phyloP scores from a whole-genome alignment of 225 moss, liverwort and hornwort species.

The Pleurozium schreberi region DNA sequence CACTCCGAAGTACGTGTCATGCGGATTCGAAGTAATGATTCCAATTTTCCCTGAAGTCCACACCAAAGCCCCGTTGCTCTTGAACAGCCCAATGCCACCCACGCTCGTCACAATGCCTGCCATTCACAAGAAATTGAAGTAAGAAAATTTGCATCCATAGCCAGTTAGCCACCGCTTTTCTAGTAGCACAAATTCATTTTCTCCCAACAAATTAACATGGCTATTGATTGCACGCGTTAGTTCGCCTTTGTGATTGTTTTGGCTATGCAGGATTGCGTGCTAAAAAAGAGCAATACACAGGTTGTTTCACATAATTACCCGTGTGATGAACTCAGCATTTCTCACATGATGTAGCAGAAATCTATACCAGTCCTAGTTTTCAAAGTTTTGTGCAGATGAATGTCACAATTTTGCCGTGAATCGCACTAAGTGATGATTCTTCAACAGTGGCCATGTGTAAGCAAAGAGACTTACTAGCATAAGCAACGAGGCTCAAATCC shows the following conservation, averaged over 20 bases:
- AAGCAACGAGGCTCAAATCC: conserved; percentile 8
- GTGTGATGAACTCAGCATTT: background rate
- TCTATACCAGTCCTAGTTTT: background rate
- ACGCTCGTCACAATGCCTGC: conserved; percentile 7
- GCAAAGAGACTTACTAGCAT: conserved; percentile 1
- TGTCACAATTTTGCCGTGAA: background rate
- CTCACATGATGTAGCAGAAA: background rate
- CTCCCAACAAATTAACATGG: background rate
- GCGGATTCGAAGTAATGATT: background rate
- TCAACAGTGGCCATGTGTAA: too few species aligned
- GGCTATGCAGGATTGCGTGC: too few species aligned
- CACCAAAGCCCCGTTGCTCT: background rate
- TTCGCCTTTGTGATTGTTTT: background rate
- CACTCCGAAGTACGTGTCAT: conserved; percentile 10
- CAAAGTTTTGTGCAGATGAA: background rate
- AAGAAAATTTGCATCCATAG: background rate
- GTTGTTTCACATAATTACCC: background rate
- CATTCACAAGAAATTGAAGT: background rate
- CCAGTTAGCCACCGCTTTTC: background rate
- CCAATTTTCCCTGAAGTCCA: background rate
- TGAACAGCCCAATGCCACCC: conserved; percentile 21
- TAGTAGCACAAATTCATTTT: background rate
- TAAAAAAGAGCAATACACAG: background rate
- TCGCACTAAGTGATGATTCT: background rate
- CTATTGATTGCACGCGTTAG: background rate